phyloP scores from a whole-genome alignment of 2,329 filamentous ascomycete species.

The Stachybotrys echinatus region DNA sequence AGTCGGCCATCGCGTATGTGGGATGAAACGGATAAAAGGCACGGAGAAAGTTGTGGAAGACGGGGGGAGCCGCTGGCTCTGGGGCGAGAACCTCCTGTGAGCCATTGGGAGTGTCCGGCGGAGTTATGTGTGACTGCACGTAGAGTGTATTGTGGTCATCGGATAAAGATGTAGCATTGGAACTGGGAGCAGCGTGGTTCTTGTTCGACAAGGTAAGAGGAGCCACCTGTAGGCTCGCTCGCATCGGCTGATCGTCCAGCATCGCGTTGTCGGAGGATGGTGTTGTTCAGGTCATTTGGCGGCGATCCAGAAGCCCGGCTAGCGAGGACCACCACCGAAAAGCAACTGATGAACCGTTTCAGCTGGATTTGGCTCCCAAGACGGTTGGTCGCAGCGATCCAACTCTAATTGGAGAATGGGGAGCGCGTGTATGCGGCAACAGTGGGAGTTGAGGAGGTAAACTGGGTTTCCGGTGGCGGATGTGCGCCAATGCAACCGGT shows the following conservation, averaged over 20 bases:
- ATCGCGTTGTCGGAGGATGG: slow-evolving; percentile 24
- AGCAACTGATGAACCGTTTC: too few species aligned
- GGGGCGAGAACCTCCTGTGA: slow-evolving; percentile 53
- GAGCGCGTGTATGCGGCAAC: background rate
- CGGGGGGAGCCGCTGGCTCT: slow-evolving; percentile 45
- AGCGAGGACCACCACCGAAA: background rate
- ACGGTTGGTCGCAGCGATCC: too few species aligned
- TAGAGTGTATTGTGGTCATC: slow-evolving; percentile 34
- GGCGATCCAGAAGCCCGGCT: background rate
- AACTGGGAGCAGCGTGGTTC: slow-evolving; percentile 17
- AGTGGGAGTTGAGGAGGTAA: background rate
- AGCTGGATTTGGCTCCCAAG: too few species aligned
- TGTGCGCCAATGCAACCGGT: background rate
- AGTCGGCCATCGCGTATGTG: slow-evolving; percentile 68
- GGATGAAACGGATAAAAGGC: slow-evolving; percentile 93
- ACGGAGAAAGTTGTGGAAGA: slow-evolving; percentile 91
- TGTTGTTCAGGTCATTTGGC: slow-evolving; percentile 23
- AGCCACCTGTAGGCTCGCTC: slow-evolving; percentile 57
- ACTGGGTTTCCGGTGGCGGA: background rate
- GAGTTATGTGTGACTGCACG: slow-evolving; percentile 62
- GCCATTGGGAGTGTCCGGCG: slow-evolving; percentile 68
- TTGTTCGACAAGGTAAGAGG: slow-evolving; percentile 48
- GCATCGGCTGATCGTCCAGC: slow-evolving; percentile 38
- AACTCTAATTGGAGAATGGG: background rate
- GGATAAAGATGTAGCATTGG: slow-evolving; percentile 22